Conservation (phyloP, 495 filamentous ascomycete genomes). For the Astrothelium subdiscretum region DNA sequence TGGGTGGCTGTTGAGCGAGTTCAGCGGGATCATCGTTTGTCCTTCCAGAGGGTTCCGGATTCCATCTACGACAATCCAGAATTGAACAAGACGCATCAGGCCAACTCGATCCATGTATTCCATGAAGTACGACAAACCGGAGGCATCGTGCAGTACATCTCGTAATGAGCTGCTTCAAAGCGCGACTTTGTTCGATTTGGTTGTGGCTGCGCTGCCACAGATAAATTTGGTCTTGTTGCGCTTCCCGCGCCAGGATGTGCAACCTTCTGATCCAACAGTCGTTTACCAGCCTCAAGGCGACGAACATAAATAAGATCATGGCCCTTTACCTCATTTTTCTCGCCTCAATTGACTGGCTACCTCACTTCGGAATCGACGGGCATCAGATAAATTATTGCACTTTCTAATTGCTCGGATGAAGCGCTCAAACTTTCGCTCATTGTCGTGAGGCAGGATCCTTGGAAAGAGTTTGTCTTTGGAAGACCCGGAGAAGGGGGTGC, state of each 20-base stretch:
- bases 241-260: slow-evolving; percentile 63
- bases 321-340: slow-evolving; percentile 62
- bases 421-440: slow-evolving; percentile 84
- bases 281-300: slow-evolving; percentile 82
- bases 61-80: slow-evolving; percentile 97
- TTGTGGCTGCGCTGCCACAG: slow-evolving; percentile 6
- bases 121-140: slow-evolving; percentile 96
- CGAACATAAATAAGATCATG: slow-evolving; percentile 79
- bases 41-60: slow-evolving; percentile 93
- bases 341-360: slow-evolving; percentile 85
- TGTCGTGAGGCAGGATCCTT: slow-evolving; percentile 55
- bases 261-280: slow-evolving; percentile 81
- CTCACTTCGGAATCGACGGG: slow-evolving; percentile 79
- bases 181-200: slow-evolving; percentile 32
- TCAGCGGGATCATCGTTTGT: slow-evolving; percentile 61
- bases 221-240: slow-evolving; percentile 31
- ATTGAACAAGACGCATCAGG: slow-evolving; percentile 84
- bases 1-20: slow-evolving; percentile 47
- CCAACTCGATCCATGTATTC: slow-evolving; percentile 94
- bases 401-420: slow-evolving; percentile 85
- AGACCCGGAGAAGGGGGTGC: slow-evolving; percentile 51
- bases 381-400: slow-evolving; percentile 87
- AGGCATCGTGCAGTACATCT: slow-evolving; percentile 75
- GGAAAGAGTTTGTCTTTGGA: slow-evolving; percentile 56
- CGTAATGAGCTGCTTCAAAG: slow-evolving; percentile 58